A percentile compares a stretch with the other conserved stretches of the same genome.
phyloP scores from a whole-genome alignment of 1,284 basidiomycete genomes.

The Ceratobasidium sp. region DNA sequence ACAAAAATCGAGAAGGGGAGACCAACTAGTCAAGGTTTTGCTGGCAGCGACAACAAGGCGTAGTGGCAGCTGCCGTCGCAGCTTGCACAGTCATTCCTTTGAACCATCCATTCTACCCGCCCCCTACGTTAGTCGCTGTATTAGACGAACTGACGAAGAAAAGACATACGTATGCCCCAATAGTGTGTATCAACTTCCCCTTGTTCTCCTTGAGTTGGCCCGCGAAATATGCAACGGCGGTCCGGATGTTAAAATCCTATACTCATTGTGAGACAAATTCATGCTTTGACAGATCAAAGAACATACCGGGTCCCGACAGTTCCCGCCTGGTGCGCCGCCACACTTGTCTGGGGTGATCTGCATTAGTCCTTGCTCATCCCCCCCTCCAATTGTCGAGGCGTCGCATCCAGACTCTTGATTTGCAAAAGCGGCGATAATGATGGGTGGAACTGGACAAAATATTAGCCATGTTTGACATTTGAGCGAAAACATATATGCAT shows the following conservation, averaged over 20 bases:
- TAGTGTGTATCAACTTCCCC: slow-evolving; percentile 65
- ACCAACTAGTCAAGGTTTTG: slow-evolving; percentile 79
- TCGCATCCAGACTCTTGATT: slow-evolving; percentile 83
- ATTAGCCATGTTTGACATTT: not conserved
- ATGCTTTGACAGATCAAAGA: slow-evolving; percentile 43
- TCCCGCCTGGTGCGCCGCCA: slow-evolving; percentile 62
- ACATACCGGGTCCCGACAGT: slow-evolving; percentile 71
- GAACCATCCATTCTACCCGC: slow-evolving; percentile 38
- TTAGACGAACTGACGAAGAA: slow-evolving; percentile 45
- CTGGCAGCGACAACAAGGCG: slow-evolving; percentile 72
- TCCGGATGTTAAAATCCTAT: slow-evolving; percentile 72
- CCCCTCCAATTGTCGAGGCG: slow-evolving; percentile 70
- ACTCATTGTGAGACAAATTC: not conserved
- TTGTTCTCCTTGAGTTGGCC: slow-evolving; percentile 58
- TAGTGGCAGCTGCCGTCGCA: slow-evolving; percentile 64
- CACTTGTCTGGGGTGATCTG: slow-evolving; percentile 85
- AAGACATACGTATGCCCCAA: slow-evolving; percentile 85
- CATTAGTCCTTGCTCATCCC: slow-evolving; percentile 82
- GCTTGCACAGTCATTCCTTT: slow-evolving; percentile 50
- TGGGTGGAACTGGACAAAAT: slow-evolving; percentile 60
- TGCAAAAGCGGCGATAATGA: slow-evolving; percentile 82
- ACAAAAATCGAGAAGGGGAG: slow-evolving; percentile 2
- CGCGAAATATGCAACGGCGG: slow-evolving; percentile 67
- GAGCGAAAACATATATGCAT: no score
- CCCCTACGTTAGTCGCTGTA: not conserved